Evolutionary conservation across 2,329 filamentous ascomycete species (phyloP).

Genomic region (Cryphonectria radicalis): DNA sequence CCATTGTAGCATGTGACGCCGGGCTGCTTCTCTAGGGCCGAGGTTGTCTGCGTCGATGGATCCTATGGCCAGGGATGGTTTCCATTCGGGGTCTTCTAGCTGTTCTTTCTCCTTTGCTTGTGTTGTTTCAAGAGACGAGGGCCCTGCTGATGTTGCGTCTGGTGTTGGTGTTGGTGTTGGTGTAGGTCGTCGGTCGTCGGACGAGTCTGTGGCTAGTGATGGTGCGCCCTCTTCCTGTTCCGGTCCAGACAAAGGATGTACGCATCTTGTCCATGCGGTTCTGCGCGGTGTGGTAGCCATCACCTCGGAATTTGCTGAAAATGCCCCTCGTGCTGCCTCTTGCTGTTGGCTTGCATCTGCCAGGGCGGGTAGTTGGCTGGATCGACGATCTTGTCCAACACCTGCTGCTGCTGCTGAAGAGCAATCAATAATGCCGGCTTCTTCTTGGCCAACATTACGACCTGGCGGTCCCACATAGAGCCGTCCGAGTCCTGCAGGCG

Average conservation of each 20-base stretch:
- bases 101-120: background rate
- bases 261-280: slow-evolving; percentile 1
- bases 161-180: background rate
- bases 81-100: slow-evolving; percentile 36
- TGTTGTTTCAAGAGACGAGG: background rate
- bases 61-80: slow-evolving; percentile 41
- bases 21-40: slow-evolving; percentile 42
- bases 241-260: background rate
- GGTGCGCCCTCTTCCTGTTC: background rate
- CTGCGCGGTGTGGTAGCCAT: slow-evolving; percentile 9
- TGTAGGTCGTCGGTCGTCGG: background rate
- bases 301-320: slow-evolving; percentile 11
- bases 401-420: background rate
- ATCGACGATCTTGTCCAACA: background rate
- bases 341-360: background rate
- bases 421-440: background rate
- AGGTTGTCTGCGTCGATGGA: slow-evolving; percentile 42
- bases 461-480: background rate
- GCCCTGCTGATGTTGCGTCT: background rate
- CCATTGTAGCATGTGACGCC: slow-evolving; percentile 44
- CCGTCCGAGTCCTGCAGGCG: too few species aligned
- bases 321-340: slow-evolving; percentile 12
- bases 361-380: background rate
- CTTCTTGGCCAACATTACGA: background rate
- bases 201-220: background rate